Conservation (phyloP, 495 filamentous ascomycete genomes). For the Astrothelium subdiscretum region DNA sequence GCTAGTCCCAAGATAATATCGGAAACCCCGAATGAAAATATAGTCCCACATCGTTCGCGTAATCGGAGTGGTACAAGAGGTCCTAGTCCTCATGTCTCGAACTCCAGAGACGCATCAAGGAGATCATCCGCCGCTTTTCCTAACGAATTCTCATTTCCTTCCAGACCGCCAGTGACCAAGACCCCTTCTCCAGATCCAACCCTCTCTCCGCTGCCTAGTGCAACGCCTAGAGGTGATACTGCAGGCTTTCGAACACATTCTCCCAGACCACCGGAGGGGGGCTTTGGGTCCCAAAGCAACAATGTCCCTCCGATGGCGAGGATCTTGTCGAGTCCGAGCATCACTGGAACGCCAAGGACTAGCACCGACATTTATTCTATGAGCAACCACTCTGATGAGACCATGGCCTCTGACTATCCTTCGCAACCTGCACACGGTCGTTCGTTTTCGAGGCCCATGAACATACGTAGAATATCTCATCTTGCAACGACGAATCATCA, state of each 20-base stretch:
- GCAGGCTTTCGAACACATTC: slow-evolving; percentile 20
- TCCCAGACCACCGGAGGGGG: slow-evolving; percentile 26
- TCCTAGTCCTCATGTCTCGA: slow-evolving; percentile 13
- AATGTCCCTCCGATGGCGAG: slow-evolving; percentile 48
- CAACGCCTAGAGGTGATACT: slow-evolving; percentile 11
- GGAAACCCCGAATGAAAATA: slow-evolving; percentile 15
- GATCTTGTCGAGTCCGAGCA: slow-evolving; percentile 61
- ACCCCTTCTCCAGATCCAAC: slow-evolving; percentile 12
- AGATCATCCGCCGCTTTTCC: slow-evolving; percentile 33
- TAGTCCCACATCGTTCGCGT: slow-evolving; percentile 11
- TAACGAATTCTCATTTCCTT: slow-evolving; percentile 56
- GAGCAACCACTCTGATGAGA: slow-evolving; percentile 90
- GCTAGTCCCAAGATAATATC: slow-evolving; percentile 11
- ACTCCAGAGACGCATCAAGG: slow-evolving; percentile 19
- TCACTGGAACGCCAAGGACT: slow-evolving; percentile 61
- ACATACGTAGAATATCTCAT: slow-evolving; percentile 1
- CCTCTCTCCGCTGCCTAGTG: slow-evolving; percentile 3
- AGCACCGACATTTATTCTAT: slow-evolving; percentile 90
- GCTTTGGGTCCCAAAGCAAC: slow-evolving; percentile 6
- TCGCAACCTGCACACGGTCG: slow-evolving; percentile 46
- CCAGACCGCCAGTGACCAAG: slow-evolving; percentile 28
- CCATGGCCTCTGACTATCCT: slow-evolving; percentile 76
- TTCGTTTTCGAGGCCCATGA: slow-evolving; percentile 40
- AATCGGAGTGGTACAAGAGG: slow-evolving; percentile 25
- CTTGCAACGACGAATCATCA: slow-evolving; percentile 2